Percentiles rank a stretch among this genome's conserved stretches.
Conservation (phyloP, 306 rosid genomes). For the Acacia acuminata region DNA sequence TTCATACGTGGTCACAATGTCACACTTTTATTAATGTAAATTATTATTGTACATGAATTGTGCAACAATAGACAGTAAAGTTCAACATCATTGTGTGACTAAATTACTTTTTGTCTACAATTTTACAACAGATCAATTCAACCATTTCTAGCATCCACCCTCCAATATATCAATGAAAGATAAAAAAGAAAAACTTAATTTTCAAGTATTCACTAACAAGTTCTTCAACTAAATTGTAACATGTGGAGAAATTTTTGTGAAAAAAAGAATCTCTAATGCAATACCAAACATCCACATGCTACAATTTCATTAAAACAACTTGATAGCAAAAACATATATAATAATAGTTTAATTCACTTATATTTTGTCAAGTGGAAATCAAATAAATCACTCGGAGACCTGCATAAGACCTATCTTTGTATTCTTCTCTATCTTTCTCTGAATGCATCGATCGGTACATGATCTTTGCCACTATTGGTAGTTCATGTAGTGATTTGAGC, state of each 20-base stretch:
- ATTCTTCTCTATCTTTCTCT: background rate
- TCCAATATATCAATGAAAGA: background rate
- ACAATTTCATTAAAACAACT: background rate
- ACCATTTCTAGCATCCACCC: background rate
- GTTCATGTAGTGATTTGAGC: slow-evolving; percentile 41
- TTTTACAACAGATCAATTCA: background rate
- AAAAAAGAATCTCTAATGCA: background rate
- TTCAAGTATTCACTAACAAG: background rate
- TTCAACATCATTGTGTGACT: background rate
- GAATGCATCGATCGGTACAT: background rate
- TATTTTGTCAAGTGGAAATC: background rate
- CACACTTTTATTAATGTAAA: background rate
- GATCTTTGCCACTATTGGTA: background rate
- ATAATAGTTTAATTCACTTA: background rate
- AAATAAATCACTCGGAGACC: no score
- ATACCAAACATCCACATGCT: background rate
- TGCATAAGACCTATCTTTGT: background rate
- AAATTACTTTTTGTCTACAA: background rate
- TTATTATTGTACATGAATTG: background rate
- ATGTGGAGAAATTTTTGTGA: background rate
- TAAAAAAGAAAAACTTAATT: background rate
- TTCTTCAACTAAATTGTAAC: background rate
- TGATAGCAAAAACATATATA: background rate
- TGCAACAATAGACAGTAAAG: background rate
- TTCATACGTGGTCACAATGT: background rate